Evolutionary conservation across 805 yeast genomes (phyloP).

Genomic region (Kregervanrija fluxuum): DNA sequence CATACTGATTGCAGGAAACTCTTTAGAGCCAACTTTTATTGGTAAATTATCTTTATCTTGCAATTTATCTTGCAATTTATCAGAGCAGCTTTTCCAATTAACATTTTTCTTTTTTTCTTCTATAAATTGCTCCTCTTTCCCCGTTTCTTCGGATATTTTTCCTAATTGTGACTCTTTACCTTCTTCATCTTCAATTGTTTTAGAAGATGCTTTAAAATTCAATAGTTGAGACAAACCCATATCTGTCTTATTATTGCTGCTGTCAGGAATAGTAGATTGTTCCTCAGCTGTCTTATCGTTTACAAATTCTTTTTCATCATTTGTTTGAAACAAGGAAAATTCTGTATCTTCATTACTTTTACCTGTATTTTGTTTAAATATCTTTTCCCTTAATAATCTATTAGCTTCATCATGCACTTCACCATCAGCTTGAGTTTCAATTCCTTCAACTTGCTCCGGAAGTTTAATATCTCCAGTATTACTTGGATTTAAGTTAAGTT

Average conservation of each 20-base stretch:
- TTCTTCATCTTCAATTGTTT: background rate
- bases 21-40: background rate
- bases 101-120: background rate
- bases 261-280: constrained; percentile 18
- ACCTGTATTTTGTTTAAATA: constrained; percentile 1
- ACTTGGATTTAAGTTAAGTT: constrained; percentile 16
- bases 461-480: constrained; percentile 6
- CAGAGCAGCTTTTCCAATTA: background rate
- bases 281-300: constrained; percentile 23
- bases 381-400: constrained; percentile 9
- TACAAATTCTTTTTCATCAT: too few relatives aligned
- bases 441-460: constrained; percentile 4
- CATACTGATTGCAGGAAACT: background rate
- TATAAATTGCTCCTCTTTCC: background rate
- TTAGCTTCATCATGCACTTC: constrained; percentile 16
- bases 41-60: background rate
- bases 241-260: too few relatives aligned
- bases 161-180: background rate
- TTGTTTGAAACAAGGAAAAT: background rate
- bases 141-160: background rate
- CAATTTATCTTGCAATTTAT: background rate
- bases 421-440: constrained; percentile 17
- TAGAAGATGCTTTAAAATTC: background rate
- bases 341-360: constrained; percentile 1
- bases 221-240: background rate